Evolutionary conservation across 2,329 filamentous ascomycete species (phyloP).

Genomic region (Trichoderma aggressivum): DNA sequence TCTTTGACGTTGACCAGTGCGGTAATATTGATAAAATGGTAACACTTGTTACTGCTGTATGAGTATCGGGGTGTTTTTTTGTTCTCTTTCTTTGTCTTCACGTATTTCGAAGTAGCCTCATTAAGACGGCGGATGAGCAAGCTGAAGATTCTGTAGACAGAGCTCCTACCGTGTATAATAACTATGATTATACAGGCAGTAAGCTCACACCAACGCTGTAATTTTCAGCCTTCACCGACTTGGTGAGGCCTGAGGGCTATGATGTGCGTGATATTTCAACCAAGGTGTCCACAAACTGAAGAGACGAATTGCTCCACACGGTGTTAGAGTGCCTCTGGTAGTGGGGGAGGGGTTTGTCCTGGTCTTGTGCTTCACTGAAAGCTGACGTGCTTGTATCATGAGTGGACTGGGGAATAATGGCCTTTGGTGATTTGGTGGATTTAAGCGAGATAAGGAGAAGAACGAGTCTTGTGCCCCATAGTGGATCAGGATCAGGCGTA

Average conservation of each 20-base stretch:
- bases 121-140: background rate
- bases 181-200: background rate
- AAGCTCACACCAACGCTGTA: background rate
- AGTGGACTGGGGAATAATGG: background rate
- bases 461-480: slow-evolving; percentile 2
- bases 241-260: slow-evolving; percentile 4
- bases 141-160: background rate
- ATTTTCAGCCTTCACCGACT: slow-evolving; percentile 9
- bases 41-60: background rate
- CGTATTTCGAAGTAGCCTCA: background rate
- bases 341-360: slow-evolving; percentile 20
- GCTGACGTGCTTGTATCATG: slow-evolving; percentile 18
- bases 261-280: slow-evolving; percentile 14
- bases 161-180: background rate
- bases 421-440: slow-evolving; percentile 2
- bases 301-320: slow-evolving; percentile 27
- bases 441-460: slow-evolving; percentile 13
- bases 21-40: background rate
- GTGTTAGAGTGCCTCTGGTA: slow-evolving; percentile 32
- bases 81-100: background rate
- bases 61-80: no score
- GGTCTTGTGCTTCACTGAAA: slow-evolving; percentile 20
- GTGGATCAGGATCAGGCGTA: slow-evolving; percentile 25
- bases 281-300: slow-evolving; percentile 10
- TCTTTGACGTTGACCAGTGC: background rate